These are phyloP conservation scores for Aspergillus biplanus DNA, from an alignment of 495 filamentous ascomycete species.

Conservation along the genomic window DNA sequence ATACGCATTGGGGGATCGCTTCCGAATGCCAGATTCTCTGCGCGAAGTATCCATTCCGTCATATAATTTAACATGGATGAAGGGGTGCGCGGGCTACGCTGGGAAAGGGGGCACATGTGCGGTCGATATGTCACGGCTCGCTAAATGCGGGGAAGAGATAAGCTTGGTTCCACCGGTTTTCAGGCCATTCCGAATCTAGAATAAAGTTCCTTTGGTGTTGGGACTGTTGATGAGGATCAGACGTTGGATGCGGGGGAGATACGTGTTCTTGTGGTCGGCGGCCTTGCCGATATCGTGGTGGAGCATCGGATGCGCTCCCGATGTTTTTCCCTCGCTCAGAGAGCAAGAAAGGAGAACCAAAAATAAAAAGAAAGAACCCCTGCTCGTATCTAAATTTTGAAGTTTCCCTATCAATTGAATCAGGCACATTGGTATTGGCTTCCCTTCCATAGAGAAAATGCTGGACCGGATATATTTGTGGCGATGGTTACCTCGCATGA, in stretches of 20 bases:
- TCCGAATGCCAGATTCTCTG: constrained; percentile 32
- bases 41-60: constrained; percentile 16
- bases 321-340: too few species aligned
- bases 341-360: too few species aligned
- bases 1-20: constrained; percentile 46
- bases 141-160: background rate
- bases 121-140: background rate
- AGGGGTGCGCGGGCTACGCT: background rate
- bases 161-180: background rate
- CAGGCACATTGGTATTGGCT: too few species aligned
- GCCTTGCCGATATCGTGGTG: background rate
- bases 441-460: too few species aligned
- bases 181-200: too few species aligned
- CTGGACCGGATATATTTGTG: too few species aligned
- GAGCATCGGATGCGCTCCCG: background rate
- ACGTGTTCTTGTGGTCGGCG: background rate
- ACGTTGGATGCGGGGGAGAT: background rate
- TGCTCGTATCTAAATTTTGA: too few species aligned
- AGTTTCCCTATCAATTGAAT: background rate
- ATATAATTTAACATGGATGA: background rate
- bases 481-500: too few species aligned
- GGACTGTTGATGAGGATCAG: background rate
- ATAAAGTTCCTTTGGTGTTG: too few species aligned
- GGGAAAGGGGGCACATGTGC: background rate
- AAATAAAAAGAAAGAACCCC: too few species aligned